Evolutionary conservation across 2,329 filamentous ascomycete genomes (phyloP), one percentile per base, ranked within the genome.

Genomic region (Aspergillus glaucus): DNA sequence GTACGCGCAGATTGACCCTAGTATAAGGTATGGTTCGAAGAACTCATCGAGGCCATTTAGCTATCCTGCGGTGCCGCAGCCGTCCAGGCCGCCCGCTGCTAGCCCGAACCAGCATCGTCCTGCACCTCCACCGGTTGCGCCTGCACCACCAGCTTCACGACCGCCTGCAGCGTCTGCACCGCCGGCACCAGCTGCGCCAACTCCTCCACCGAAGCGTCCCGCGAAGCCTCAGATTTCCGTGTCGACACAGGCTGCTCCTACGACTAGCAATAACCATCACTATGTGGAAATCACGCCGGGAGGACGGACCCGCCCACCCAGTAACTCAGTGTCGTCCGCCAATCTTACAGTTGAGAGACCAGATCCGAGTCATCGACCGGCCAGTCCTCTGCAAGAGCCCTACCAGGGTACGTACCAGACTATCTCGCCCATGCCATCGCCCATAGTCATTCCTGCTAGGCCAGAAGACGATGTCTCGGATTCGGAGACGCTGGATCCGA

Each of bases 351-450:
- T 70, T 32, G 63, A 60, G 9, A 63, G 62, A 7, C 57, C 60
- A 21, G 63, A 65, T 41, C 59, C 60, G 6, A 68, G 63, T 30
- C 65, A 77, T 41, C 79, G 88, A 1, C 88, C 90, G 0, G 82
- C 82, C 1, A 95, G 89, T 53, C 93, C 92, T 0, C 76, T 97
- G 44, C 80, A 95, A 2, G 92, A 97, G 70, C 85, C 93, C 1
- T 97, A 97, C 69, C 86, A 85, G 53, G 92, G 92, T 36, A 95
- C 91, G 0, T 97, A 95, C 61, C 92, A 97, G 68, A 88, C 88
- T 50, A 87, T 94, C 59, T 95, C 91, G 0, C 91, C 92, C 0
- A 95, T 96, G 88, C 91, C 91, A 0, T 90, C 90, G 0, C 88
- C 91, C 0, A 73, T 81, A 50, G 74, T 81, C 59, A 74, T 91